These are phyloP conservation scores for Apiospora arundinis DNA, from an alignment of 2,329 filamentous ascomycete species.

Conservation along the genomic window DNA sequence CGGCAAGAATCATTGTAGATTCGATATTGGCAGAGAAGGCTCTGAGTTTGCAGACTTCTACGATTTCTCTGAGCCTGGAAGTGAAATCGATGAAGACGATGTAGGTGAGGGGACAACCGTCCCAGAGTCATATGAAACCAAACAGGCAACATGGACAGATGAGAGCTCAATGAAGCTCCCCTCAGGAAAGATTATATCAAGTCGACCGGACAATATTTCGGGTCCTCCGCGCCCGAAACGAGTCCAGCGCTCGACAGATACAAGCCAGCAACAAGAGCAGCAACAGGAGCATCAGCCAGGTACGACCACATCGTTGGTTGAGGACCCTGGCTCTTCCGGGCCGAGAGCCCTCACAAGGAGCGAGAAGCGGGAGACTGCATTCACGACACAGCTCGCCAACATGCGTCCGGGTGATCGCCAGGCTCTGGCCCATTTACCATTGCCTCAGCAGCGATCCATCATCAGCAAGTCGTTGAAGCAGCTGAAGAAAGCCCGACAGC, in stretches of 20 bases:
- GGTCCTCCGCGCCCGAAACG: background rate
- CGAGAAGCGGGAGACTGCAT: conserved; percentile 26
- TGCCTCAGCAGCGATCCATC: conserved; percentile 37
- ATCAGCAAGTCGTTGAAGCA: conserved; percentile 38
- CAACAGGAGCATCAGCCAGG: background rate
- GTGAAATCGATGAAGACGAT: conserved; percentile 18
- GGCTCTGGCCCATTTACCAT: conserved; percentile 38
- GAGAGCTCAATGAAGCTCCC: conserved; percentile 41
- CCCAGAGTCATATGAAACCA: background rate
- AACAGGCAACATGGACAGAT: conserved; percentile 26
- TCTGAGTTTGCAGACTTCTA: conserved; percentile 51
- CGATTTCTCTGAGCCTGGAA: conserved; percentile 33
- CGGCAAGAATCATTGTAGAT: conserved; percentile 53
- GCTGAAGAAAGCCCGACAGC: conserved; percentile 33
- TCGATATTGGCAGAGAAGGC: conserved; percentile 44
- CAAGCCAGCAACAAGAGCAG: background rate
- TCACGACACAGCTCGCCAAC: conserved; percentile 34
- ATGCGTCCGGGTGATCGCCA: conserved; percentile 37
- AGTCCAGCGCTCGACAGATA: background rate
- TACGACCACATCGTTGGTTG: background rate
- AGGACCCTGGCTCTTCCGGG: background rate
- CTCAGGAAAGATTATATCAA: conserved; percentile 44
- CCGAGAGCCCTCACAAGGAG: conserved; percentile 23
- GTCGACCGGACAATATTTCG: conserved; percentile 29
- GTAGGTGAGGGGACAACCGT: conserved; percentile 13